phyloP scores from a whole-genome alignment of 2,329 filamentous ascomycete species.

The Myrmaecium sp. region DNA sequence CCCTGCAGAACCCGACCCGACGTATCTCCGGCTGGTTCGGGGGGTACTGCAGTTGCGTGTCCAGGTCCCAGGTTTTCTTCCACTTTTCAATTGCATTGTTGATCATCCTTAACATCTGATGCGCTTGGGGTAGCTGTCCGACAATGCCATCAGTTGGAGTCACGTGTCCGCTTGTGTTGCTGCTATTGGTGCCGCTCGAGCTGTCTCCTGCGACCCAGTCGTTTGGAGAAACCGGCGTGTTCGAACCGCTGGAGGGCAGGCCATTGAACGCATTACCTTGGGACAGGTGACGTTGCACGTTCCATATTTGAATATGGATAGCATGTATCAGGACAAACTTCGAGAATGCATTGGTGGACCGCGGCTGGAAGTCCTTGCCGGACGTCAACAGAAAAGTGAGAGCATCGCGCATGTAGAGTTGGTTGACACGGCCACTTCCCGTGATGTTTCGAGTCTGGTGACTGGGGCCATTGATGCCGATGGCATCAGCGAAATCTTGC shows the following conservation, averaged over 20 bases:
- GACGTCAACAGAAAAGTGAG: conserved; percentile 44
- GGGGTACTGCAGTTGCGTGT: conserved; percentile 52
- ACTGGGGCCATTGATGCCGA: conserved; percentile 44
- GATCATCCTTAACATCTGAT: conserved; percentile 30
- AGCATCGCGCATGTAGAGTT: conserved; percentile 46
- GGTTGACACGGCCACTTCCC: conserved; percentile 45
- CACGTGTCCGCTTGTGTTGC: conserved; percentile 18
- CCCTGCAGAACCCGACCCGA: conserved; percentile 52
- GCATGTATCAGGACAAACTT: conserved; percentile 61
- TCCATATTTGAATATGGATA: conserved; percentile 45
- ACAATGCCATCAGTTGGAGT: conserved; percentile 28
- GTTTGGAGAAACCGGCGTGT: conserved; percentile 40
- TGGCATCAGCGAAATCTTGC: conserved; percentile 44
- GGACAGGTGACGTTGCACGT: conserved; percentile 28
- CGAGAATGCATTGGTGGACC: conserved; percentile 52
- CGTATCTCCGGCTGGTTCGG: conserved; percentile 33
- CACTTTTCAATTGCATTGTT: conserved; percentile 48
- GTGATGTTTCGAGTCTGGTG: conserved; percentile 41
- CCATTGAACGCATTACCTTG: conserved; percentile 8
- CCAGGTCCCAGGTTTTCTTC: conserved; percentile 54
- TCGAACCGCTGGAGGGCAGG: conserved; percentile 26
- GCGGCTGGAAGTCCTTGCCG: conserved; percentile 42
- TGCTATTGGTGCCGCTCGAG: conserved; percentile 10
- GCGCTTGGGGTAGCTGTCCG: conserved; percentile 28
- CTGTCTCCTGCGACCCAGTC: conserved; percentile 38